Conservation (phyloP, 2,329 filamentous ascomycete genomes). For the Ascochyta pisi region DNA sequence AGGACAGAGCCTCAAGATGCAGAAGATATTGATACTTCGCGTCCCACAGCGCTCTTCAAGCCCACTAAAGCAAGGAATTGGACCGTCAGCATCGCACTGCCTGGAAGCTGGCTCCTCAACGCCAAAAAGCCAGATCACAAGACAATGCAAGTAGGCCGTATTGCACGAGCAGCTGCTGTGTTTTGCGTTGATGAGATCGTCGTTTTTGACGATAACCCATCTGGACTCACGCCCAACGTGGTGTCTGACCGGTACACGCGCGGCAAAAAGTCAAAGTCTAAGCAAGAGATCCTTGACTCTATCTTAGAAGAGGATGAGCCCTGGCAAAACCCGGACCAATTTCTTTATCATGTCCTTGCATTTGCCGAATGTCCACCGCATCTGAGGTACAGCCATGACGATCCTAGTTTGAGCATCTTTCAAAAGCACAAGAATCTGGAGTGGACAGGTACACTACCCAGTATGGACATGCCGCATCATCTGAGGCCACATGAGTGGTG, state of each 20-base stretch:
- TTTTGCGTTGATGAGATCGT: slow-evolving; percentile 87
- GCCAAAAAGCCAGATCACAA: slow-evolving; percentile 77
- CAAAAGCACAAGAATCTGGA: slow-evolving; percentile 79
- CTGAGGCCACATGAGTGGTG: slow-evolving; percentile 78
- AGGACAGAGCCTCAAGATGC: slow-evolving; percentile 20
- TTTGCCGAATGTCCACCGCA: slow-evolving; percentile 87
- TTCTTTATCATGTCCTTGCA: slow-evolving; percentile 77
- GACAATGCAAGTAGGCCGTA: slow-evolving; percentile 73
- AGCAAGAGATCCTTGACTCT: slow-evolving; percentile 50
- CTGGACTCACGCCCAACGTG: slow-evolving; percentile 32
- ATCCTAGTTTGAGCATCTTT: slow-evolving; percentile 70
- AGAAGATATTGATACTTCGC: slow-evolving; percentile 61
- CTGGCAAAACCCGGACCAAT: slow-evolving; percentile 78
- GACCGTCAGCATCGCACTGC: slow-evolving; percentile 79
- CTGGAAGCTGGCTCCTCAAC: slow-evolving; percentile 72
- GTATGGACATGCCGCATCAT: slow-evolving; percentile 86
- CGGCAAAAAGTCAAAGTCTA: slow-evolving; percentile 32
- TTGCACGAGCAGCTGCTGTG: slow-evolving; percentile 81
- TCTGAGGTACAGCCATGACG: slow-evolving; percentile 54
- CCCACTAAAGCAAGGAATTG: slow-evolving; percentile 70
- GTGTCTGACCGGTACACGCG: slow-evolving; percentile 30
- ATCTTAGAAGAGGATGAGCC: slow-evolving; percentile 55
- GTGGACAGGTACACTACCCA: slow-evolving; percentile 75
- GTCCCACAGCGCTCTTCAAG: slow-evolving; percentile 72
- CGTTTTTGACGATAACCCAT: slow-evolving; percentile 76